Evolutionary conservation across 768 basidiomycete genomes (phyloP).

Genomic region (Suillus ampliporus): DNA sequence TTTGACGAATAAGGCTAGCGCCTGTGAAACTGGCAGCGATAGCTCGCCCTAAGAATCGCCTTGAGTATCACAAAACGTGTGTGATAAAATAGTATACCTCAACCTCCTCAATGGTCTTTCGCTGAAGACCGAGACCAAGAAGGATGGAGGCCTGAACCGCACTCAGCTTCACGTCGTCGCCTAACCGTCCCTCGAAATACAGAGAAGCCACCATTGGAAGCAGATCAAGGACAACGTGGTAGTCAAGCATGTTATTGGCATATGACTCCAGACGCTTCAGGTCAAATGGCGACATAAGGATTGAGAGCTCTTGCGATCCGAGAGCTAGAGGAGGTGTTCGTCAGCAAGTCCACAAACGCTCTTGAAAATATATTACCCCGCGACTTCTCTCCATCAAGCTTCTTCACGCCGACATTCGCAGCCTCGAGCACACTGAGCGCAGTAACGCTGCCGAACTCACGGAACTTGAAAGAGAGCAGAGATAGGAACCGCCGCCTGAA

Average conservation of each 20-base stretch:
- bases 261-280: constrained; percentile 96
- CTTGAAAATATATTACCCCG: constrained; percentile 33
- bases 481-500: constrained; percentile 91
- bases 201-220: constrained; percentile 82
- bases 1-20: constrained; percentile 91
- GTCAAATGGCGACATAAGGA: constrained; percentile 88
- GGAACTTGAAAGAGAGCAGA: constrained; percentile 91
- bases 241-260: constrained; percentile 94
- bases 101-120: constrained; percentile 87
- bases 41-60: constrained; percentile 66
- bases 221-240: constrained; percentile 93
- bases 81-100: constrained; percentile 58
- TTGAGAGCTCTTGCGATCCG: constrained; percentile 52
- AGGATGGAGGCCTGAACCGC: constrained; percentile 93
- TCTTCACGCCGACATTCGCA: constrained; percentile 65
- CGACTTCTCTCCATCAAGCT: constrained; percentile 44
- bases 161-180: constrained; percentile 70
- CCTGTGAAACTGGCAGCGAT: constrained; percentile 83
- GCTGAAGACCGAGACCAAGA: constrained; percentile 86
- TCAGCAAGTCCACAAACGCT: constrained; percentile 15
- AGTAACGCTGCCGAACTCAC: constrained; percentile 89
- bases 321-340: constrained; percentile 37
- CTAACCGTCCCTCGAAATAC: constrained; percentile 81
- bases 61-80: not conserved
- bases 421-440: constrained; percentile 90